Evolutionary conservation across 2,329 filamentous ascomycete species (phyloP).

Genomic region (Venturia oleaginea): DNA sequence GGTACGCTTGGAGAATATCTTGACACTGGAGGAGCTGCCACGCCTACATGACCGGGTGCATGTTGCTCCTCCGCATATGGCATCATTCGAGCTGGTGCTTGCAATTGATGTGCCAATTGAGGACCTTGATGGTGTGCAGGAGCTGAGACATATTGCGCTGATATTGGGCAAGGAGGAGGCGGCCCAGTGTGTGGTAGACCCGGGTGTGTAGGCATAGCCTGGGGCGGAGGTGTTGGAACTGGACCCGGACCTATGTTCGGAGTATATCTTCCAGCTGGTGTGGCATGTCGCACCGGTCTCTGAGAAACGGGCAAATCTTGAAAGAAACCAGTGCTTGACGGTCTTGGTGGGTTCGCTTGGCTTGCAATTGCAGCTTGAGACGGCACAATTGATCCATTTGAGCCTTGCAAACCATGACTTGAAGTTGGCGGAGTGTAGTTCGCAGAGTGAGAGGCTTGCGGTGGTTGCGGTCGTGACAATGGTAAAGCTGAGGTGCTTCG

Average conservation of each 20-base stretch:
- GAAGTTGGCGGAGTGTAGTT: constrained; percentile 26
- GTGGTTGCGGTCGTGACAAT: constrained; percentile 22
- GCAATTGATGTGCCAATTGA: constrained; percentile 22
- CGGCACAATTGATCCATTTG: constrained; percentile 18
- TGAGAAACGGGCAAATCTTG: constrained; percentile 37
- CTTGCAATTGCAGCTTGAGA: neutral
- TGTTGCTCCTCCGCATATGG: constrained; percentile 9
- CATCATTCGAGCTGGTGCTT: constrained; percentile 16
- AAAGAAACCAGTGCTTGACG: constrained; percentile 36
- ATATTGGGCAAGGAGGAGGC: neutral
- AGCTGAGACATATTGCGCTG: constrained; percentile 12
- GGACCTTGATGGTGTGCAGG: constrained; percentile 16
- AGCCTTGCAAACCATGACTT: constrained; percentile 27
- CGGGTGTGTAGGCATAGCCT: constrained; percentile 11
- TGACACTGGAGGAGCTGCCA: neutral
- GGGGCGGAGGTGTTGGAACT: constrained; percentile 19
- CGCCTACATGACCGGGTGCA: neutral
- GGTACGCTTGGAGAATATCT: neutral
- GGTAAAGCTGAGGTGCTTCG: neutral
- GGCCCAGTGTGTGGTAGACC: neutral
- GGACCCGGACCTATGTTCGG: constrained; percentile 20
- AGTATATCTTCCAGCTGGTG: constrained; percentile 29
- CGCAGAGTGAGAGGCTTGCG: constrained; percentile 25
- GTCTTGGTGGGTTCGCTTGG: neutral
- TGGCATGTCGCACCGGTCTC: constrained; percentile 27